Base-by-base conservation (phyloP, 164 flowering plant species). In the Hamamelis virginiana region DNA sequence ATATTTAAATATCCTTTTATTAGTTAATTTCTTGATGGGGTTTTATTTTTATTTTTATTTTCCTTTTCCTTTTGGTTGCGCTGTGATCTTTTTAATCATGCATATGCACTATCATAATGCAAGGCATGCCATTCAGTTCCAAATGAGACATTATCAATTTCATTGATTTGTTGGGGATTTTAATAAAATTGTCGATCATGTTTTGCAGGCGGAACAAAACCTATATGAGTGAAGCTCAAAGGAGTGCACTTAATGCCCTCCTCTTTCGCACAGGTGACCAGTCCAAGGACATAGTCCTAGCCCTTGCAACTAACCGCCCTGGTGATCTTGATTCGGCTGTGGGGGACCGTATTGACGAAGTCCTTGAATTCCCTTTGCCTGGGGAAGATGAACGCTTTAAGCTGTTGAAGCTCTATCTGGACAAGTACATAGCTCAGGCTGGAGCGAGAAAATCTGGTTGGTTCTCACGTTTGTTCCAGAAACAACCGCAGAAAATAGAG, bases 281-380 rank as follows among this genome's bases (percentile, higher is more conserved):
- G 81, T 94, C 98, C 38, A 94, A 92, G 71, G 97, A 94, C 73
- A 87, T 94, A 67, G 98, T 92, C 50, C 90, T 94, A 56, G 98
- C 97, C 25, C 96, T 94, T 46, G 98, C 98, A 33, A 94, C 97
- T 16, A 94, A 94, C 80, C 94, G 98, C 3, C 97, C 99, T 26
- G 97, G 95, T 48, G 99, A 96, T 75, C 92, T 96, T 14, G 99
- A 93, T 73, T 90, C 97, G 56, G 99, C 98, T 23, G 93, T 93
- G 53, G 82, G 94, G 4, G 97, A 96, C 64, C 97, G 99, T 41
- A 83, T 93, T 25, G 99, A 96, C 62, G 97, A 93, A 73, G 95
- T 85, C 59, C 81, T 93, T 21, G 98, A 91, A 67, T 96, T 96
- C 74, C 98, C 99, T 26, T 75, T 94, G 22, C 97, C 97, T 1